These are phyloP conservation scores for Trypanosoma lewisi DNA, from an alignment of 208 protist genomes.

Conservation along the genomic window DNA sequence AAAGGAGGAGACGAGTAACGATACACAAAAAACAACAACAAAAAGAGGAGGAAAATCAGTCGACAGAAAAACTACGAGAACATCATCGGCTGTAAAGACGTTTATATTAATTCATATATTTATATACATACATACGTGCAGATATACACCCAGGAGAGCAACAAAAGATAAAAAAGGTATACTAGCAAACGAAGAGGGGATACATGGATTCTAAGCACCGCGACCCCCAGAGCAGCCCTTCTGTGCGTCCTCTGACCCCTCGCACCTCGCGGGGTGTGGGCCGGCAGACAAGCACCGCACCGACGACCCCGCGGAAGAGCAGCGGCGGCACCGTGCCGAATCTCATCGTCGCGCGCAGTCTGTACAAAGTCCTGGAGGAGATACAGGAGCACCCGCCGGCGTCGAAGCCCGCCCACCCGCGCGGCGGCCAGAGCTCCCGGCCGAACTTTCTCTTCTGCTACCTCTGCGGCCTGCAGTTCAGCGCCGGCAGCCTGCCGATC, in stretches of 20 bases:
- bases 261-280: neutral
- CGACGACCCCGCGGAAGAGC: neutral
- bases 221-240: constrained; percentile 6
- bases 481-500: constrained; percentile 78
- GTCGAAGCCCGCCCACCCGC: constrained; percentile 1
- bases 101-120: neutral
- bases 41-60: too few relatives aligned
- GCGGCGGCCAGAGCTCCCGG: constrained; percentile 20
- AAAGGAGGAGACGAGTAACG: too few relatives aligned
- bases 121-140: neutral
- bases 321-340: constrained; percentile 10
- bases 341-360: constrained; percentile 67
- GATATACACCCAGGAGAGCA: neutral
- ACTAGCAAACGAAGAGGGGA: neutral
- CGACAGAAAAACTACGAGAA: too few relatives aligned
- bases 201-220: constrained; percentile 18
- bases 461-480: constrained; percentile 88
- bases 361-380: constrained; percentile 72
- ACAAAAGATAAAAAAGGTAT: neutral
- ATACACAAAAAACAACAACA: too few relatives aligned
- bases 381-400: constrained; percentile 18
- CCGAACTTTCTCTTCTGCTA: constrained; percentile 89
- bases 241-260: neutral
- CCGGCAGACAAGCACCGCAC: neutral
- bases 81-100: too few relatives aligned